These are phyloP conservation scores for Suillus plorans DNA, from an alignment of 768 basidiomycete species.

Conservation along the genomic window DNA sequence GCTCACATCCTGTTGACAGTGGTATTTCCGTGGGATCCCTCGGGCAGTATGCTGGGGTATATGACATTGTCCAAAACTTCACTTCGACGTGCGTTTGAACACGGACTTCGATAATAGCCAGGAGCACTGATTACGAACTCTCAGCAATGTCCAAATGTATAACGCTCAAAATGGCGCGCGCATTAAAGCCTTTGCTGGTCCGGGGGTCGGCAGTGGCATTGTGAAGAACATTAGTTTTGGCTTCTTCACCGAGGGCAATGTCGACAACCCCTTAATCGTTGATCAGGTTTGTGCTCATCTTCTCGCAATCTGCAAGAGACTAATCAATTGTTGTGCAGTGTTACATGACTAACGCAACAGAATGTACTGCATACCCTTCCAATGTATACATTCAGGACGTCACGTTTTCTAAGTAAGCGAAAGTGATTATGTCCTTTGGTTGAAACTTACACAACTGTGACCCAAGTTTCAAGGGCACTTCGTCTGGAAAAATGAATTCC, in stretches of 20 bases:
- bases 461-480: slow-evolving; percentile 35
- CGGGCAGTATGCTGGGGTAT: slow-evolving; percentile 41
- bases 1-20: slow-evolving; percentile 27
- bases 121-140: slow-evolving; percentile 8
- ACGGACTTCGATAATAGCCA: not conserved
- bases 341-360: slow-evolving; percentile 32
- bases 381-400: slow-evolving; percentile 40
- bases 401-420: slow-evolving; percentile 31
- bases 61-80: slow-evolving; percentile 46
- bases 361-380: slow-evolving; percentile 40
- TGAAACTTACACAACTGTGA: slow-evolving; percentile 31
- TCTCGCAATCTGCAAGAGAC: not conserved
- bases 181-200: slow-evolving; percentile 53
- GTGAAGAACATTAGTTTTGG: slow-evolving; percentile 24
- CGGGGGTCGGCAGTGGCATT: slow-evolving; percentile 39
- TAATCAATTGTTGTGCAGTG: slow-evolving; percentile 26
- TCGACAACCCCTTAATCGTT: slow-evolving; percentile 44
- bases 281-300: slow-evolving; percentile 27
- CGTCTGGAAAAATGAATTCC: slow-evolving; percentile 37
- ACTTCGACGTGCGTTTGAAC: slow-evolving; percentile 9
- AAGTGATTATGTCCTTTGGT: not conserved
- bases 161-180: slow-evolving; percentile 49
- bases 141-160: slow-evolving; percentile 42
- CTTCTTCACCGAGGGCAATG: slow-evolving; percentile 32
- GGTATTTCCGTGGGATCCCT: slow-evolving; percentile 52